Evolutionary conservation across 2,329 filamentous ascomycete species (phyloP), one percentile per base, ranked within the genome.

Genomic region (Pseudopyricularia javanii): DNA sequence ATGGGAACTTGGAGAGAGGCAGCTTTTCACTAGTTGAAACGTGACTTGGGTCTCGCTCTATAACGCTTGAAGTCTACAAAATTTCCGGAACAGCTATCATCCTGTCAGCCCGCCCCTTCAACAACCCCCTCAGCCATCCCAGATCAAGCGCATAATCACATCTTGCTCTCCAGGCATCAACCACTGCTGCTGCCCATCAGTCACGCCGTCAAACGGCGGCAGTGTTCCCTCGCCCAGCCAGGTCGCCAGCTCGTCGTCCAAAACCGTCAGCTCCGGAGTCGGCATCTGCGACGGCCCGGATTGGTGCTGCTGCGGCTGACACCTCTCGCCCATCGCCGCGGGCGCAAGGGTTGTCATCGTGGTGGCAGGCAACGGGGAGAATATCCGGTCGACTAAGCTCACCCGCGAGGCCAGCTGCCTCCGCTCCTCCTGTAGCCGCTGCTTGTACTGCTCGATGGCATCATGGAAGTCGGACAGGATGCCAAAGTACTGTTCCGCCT

Each of bases 401-500:
- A 9, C 40, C 40, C 22, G 20, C 22, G 40, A 45, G 40, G 11
- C 7, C 9, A 11, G n/a, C 4, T 26, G 20, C 40, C 22, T 45
- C 40, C 24, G 22, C 40, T 45, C 40, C 40, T 45, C 20, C 22
- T 24, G 22, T 3, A 45, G 40, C 40, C 40, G 40, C 49, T 54
- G 51, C 14, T 52, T 57, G 8, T 54, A 57, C 12, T 49, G 34
- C 24, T 52, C 49, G 8, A 58, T 58, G 32, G 59, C 57, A 4
- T 50, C 53, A n/a, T 51, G 56, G n/a, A 59, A 56, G 15, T 58
- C 48, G 1, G 50, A 35, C 12, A 60, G 47, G 14, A 59, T 60
- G 17, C 54, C 55, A 43, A 53, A 47, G 32, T 60, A 60, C 20
- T 59, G 57, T 11, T 32, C 51, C 3, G 59, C 59, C 49, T 60